Evolutionary conservation across 1,139 yeast species (phyloP).

Genomic region (Saccharomyces hybrid): DNA sequence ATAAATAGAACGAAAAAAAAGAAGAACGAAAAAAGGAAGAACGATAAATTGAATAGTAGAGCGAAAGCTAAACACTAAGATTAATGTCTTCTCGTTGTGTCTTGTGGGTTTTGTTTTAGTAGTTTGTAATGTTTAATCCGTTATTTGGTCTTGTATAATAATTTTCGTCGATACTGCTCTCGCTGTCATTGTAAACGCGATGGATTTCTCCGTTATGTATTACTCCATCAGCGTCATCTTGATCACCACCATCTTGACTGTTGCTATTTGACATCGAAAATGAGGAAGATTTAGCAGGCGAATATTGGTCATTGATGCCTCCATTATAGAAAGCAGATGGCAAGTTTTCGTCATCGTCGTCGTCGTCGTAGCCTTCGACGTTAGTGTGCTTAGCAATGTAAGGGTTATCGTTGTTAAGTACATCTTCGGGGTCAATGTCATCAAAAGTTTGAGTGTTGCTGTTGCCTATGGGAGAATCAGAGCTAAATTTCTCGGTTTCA

Average conservation of each 20-base stretch:
- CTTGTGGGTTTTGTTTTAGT: background rate
- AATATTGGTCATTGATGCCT: background rate
- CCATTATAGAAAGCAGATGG: background rate
- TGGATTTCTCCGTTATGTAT: background rate
- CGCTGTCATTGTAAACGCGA: background rate
- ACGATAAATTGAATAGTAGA: background rate
- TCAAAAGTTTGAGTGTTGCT: background rate
- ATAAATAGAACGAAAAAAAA: background rate
- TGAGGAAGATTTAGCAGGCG: background rate
- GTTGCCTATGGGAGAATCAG: constrained; percentile 3
- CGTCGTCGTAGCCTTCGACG: constrained; percentile 1
- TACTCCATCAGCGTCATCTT: background rate
- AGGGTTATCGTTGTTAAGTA: background rate
- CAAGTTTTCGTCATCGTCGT: constrained; percentile 1
- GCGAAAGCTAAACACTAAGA: background rate
- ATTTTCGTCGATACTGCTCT: background rate
- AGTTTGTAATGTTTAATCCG: background rate
- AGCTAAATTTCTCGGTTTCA: constrained; percentile 2
- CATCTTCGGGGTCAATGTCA: background rate
- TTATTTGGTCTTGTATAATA: background rate
- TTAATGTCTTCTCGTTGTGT: background rate
- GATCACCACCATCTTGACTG: background rate
- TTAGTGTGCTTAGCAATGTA: background rate
- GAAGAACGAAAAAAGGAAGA: background rate
- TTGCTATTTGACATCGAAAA: background rate